phyloP scores from a whole-genome alignment of 73 alveolate species.

The Symbiodinium pilosum region DNA sequence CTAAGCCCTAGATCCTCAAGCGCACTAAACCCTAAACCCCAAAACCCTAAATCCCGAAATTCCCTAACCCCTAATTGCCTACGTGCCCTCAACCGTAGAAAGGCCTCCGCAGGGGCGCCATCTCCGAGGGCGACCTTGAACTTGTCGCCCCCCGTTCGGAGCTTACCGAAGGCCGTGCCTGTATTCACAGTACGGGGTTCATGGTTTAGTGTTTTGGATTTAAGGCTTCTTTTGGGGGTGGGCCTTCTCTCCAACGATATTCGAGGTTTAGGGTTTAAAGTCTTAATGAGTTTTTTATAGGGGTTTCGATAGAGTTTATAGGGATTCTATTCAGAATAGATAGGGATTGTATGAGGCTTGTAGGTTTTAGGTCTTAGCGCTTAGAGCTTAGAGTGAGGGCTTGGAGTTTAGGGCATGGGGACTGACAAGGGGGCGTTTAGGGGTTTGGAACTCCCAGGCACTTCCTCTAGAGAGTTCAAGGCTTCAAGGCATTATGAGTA shows the following conservation, averaged over 20 bases:
- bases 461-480: too few species aligned
- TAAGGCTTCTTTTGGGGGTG: not conserved
- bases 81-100: too few species aligned
- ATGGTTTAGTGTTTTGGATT: not conserved
- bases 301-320: not conserved
- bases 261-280: not conserved
- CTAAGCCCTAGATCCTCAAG: too few species aligned
- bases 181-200: not conserved
- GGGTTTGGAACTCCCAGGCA: too few species aligned
- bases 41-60: not conserved
- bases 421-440: not conserved
- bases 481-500: too few species aligned
- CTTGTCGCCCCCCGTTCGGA: conserved; percentile 89
- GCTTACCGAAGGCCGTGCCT: conserved; percentile 84
- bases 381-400: not conserved
- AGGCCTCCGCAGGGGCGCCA: not conserved
- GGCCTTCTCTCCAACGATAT: not conserved
- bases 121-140: conserved; percentile 5
- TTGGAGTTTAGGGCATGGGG: not conserved
- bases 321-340: not conserved
- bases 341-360: not conserved
- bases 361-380: not conserved
- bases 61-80: too few species aligned
- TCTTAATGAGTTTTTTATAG: not conserved
- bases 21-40: not conserved